These are phyloP conservation scores for Beauveria brongniartii DNA, from an alignment of 2,329 filamentous ascomycete species.

Conservation along the genomic window DNA sequence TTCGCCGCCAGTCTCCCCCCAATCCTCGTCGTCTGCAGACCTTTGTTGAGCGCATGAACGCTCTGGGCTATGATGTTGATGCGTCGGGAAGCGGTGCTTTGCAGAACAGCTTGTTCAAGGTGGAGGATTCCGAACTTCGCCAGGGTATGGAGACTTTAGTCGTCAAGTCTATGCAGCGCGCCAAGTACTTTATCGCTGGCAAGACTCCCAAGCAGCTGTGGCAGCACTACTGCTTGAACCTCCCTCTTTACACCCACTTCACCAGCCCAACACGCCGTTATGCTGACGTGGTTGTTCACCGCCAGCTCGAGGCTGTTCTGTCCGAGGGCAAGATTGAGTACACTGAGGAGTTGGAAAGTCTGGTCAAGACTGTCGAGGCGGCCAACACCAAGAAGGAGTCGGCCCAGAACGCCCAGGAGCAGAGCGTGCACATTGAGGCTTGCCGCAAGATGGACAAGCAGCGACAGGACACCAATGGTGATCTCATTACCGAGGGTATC, in stretches of 20 bases:
- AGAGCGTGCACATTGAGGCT: conserved; percentile 96
- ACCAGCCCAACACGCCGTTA: conserved; percentile 93
- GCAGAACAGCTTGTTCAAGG: conserved; percentile 90
- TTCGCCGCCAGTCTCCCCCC: conserved; percentile 77
- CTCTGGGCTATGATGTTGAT: conserved; percentile 84
- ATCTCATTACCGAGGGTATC: conserved; percentile 91
- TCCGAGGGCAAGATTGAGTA: conserved; percentile 79
- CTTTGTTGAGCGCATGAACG: conserved; percentile 87
- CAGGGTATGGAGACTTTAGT: conserved; percentile 98
- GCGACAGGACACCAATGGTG: conserved; percentile 76
- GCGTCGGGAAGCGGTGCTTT: conserved; percentile 80
- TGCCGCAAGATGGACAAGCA: conserved; percentile 94
- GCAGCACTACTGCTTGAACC: conserved; percentile 85
- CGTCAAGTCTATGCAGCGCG: conserved; percentile 90
- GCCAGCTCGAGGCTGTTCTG: conserved; percentile 81
- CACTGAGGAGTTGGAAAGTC: conserved; percentile 75
- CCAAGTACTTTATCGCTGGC: conserved; percentile 85
- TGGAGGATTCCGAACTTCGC: conserved; percentile 79
- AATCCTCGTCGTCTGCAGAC: conserved; percentile 83
- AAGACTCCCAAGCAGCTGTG: conserved; percentile 71
- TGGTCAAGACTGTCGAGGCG: conserved; percentile 87
- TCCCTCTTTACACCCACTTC: conserved; percentile 94
- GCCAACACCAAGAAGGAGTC: conserved; percentile 99
- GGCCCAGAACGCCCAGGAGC: conserved; percentile 92
- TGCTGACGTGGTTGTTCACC: conserved; percentile 89